Conservation (phyloP, 2,329 filamentous ascomycete genomes). For the Ophiognomonia clavigignenti-juglandacearum region DNA sequence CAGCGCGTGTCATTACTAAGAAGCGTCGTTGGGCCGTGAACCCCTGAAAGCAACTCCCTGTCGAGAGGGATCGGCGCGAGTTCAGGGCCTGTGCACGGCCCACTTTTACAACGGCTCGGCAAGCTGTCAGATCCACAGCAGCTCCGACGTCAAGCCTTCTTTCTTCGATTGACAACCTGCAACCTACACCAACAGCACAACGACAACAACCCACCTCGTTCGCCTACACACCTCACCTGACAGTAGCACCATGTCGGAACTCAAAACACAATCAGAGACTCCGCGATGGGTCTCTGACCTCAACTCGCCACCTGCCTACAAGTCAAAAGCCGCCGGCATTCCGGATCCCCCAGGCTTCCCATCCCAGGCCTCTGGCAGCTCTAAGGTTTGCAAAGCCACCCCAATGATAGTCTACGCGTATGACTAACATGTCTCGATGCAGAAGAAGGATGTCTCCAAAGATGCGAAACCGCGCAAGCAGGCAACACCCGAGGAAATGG, state of each 20-base stretch:
- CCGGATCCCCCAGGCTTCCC: constrained; percentile 85
- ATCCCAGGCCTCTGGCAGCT: constrained; percentile 40
- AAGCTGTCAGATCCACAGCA: neutral
- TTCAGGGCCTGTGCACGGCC: neutral
- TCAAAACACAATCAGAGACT: constrained; percentile 24
- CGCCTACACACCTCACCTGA: no score
- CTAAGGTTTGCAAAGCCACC: constrained; percentile 45
- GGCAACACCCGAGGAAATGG: constrained; percentile 79
- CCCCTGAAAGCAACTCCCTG: neutral
- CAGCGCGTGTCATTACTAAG: neutral
- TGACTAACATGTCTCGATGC: neutral
- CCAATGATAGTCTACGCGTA: constrained; percentile 2
- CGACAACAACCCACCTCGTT: no score
- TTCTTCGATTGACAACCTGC: neutral
- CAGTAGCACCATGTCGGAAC: constrained; percentile 23
- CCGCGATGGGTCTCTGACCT: constrained; percentile 84
- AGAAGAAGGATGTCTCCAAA: constrained; percentile 46
- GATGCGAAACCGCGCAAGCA: constrained; percentile 56
- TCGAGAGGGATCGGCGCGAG: no score
- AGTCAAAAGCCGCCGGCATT: constrained; percentile 59
- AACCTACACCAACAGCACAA: no score
- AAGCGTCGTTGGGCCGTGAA: neutral
- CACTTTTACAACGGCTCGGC: neutral
- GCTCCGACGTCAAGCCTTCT: neutral
- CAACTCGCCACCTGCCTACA: constrained; percentile 61